A percentile compares a stretch with the other conserved stretches of the same genome.
Evolutionary conservation across 106 monocot species (phyloP).

Genomic region (Posidonia australis): DNA sequence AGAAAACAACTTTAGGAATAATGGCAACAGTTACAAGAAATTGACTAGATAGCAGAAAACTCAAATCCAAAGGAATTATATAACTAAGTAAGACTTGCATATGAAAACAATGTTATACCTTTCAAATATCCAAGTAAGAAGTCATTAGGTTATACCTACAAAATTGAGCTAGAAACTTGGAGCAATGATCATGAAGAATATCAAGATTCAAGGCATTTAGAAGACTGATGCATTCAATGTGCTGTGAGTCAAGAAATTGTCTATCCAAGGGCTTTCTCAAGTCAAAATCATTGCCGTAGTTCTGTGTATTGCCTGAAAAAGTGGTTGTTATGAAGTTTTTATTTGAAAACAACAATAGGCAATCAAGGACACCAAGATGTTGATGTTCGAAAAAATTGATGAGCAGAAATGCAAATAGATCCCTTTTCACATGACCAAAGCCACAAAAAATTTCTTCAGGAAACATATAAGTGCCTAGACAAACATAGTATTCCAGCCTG

Average conservation of each 20-base stretch:
- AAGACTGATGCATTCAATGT: conserved; percentile 58
- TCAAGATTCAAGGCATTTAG: conserved; percentile 38
- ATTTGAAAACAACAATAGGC: too few relatives aligned
- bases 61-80: too few relatives aligned
- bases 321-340: neutral
- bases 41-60: too few relatives aligned
- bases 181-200: conserved; percentile 44
- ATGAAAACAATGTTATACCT: too few relatives aligned
- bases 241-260: conserved; percentile 30
- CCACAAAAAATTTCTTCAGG: neutral
- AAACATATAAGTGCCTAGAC: neutral
- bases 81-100: too few relatives aligned
- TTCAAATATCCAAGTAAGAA: neutral
- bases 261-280: conserved; percentile 73
- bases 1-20: too few relatives aligned
- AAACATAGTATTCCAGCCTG: neutral
- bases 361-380: too few relatives aligned
- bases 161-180: conserved; percentile 53
- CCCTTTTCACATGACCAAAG: neutral
- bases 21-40: too few relatives aligned
- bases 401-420: neutral
- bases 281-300: conserved; percentile 86
- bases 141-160: conserved; percentile 26
- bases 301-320: conserved; percentile 53
- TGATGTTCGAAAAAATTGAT: too few relatives aligned